Conservation (phyloP, 371 early-diverging fungal genomes). For the Actinomucor elegans region DNA sequence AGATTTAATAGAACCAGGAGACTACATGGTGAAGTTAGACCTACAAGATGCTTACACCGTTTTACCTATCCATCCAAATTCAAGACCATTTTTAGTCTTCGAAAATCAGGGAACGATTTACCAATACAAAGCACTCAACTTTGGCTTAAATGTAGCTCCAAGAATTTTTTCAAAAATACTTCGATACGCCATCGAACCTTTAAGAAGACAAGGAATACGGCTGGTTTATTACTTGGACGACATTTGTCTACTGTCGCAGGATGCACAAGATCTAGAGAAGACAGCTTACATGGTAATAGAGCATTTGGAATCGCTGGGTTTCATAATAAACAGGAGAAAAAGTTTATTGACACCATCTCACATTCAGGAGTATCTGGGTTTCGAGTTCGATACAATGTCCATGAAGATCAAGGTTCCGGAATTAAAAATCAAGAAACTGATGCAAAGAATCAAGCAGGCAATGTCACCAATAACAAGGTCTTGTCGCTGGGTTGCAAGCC, state of each 20-base stretch:
- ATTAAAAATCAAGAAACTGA: conserved; percentile 4
- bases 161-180: conserved; percentile 8
- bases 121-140: conserved; percentile 10
- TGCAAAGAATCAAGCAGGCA: background rate
- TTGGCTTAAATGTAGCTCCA: conserved; percentile 13
- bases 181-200: conserved; percentile 4
- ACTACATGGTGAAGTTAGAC: conserved; percentile 10
- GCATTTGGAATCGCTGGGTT: conserved; percentile 8
- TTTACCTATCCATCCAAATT: conserved; percentile 1
- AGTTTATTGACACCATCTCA: conserved; percentile 6
- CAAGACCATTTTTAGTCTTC: background rate
- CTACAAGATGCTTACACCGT: conserved; percentile 11
- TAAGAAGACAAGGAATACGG: conserved; percentile 4
- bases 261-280: background rate
- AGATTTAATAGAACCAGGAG: conserved; percentile 2
- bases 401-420: conserved; percentile 8
- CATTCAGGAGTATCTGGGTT: conserved; percentile 13
- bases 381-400: conserved; percentile 5
- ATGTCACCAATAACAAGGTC: background rate
- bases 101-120: conserved; percentile 4
- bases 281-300: background rate
- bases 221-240: conserved; percentile 15
- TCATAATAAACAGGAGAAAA: conserved; percentile 11
- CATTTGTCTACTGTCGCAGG: background rate
- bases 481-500: conserved; percentile 6